These are phyloP conservation scores for Irpex sp. DNA, from an alignment of 1,284 basidiomycete genomes.

Conservation along the genomic window DNA sequence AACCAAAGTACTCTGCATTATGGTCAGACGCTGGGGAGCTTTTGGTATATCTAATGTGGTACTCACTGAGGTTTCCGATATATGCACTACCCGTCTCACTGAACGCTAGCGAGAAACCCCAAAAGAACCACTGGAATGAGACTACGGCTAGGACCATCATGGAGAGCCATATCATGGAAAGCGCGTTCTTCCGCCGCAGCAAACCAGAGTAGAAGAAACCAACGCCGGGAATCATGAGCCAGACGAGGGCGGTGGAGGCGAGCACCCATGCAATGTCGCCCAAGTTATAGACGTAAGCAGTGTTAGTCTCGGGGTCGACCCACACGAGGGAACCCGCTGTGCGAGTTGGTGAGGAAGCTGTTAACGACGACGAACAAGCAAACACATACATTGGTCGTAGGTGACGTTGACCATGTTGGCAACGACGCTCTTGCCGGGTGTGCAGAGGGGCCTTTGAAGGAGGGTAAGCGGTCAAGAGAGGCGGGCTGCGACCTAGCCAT, in stretches of 20 bases:
- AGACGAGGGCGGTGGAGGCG: constrained; percentile 72
- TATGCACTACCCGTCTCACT: constrained; percentile 43
- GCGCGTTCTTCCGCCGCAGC: constrained; percentile 83
- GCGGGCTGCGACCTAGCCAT: neutral
- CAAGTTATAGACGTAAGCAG: constrained; percentile 53
- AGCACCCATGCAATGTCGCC: constrained; percentile 84
- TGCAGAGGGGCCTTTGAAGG: neutral
- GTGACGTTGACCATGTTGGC: constrained; percentile 48
- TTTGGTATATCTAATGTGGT: neutral
- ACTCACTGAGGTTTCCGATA: constrained; percentile 36
- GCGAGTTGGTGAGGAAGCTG: constrained; percentile 1
- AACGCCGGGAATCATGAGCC: constrained; percentile 91
- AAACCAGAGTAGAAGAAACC: constrained; percentile 91
- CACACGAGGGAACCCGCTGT: constrained; percentile 28
- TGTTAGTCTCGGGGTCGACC: constrained; percentile 37
- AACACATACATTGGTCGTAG: constrained; percentile 43
- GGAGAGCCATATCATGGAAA: constrained; percentile 88
- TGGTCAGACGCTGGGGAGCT: neutral
- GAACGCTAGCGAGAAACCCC: constrained; percentile 45
- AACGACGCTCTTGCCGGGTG: neutral
- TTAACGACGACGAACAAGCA: neutral
- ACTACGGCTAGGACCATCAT: constrained; percentile 69
- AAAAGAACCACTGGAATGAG: constrained; percentile 52
- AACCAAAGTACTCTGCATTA: constrained; percentile 68
- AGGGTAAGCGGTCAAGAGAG: neutral